phyloP scores from a whole-genome alignment of 1,284 basidiomycete species.

The Leccinum angustisporum region DNA sequence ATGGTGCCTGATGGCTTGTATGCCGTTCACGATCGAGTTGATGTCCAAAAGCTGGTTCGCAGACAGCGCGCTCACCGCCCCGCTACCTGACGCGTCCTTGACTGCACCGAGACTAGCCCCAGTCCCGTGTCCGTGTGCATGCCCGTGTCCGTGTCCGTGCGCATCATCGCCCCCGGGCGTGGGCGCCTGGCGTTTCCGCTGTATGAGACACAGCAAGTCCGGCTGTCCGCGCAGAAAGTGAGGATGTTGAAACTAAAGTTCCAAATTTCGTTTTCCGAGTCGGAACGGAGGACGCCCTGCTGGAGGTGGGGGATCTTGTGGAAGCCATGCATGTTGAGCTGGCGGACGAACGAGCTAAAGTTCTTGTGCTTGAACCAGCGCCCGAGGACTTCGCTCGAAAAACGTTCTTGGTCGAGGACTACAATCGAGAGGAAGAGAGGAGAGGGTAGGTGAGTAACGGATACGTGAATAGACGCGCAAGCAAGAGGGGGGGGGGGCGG shows the following conservation, averaged over 20 bases:
- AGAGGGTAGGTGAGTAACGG: not conserved
- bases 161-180: constrained; percentile 32
- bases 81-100: constrained; percentile 21
- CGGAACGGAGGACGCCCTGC: constrained; percentile 86
- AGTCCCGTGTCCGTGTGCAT: not conserved
- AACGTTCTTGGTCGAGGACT: constrained; percentile 94
- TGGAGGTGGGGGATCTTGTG: constrained; percentile 96
- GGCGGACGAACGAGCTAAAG: constrained; percentile 92
- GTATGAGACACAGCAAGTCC: constrained; percentile 87
- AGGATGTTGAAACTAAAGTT: constrained; percentile 80
- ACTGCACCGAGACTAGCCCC: not conserved
- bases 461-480: constrained; percentile 4
- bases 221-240: constrained; percentile 90
- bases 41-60: constrained; percentile 68
- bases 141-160: constrained; percentile 16
- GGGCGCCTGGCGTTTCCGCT: constrained; percentile 64
- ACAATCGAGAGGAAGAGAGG: not conserved
- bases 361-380: constrained; percentile 97
- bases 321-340: constrained; percentile 98
- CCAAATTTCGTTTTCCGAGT: constrained; percentile 86
- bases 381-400: constrained; percentile 88
- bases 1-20: constrained; percentile 87
- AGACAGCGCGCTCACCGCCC: constrained; percentile 25
- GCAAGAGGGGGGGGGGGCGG: not conserved
- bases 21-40: constrained; percentile 76